Evolutionary conservation across 2,329 filamentous ascomycete species (phyloP), one percentile per base, ranked within the genome.

Genomic region (Aureobasidium vineae): DNA sequence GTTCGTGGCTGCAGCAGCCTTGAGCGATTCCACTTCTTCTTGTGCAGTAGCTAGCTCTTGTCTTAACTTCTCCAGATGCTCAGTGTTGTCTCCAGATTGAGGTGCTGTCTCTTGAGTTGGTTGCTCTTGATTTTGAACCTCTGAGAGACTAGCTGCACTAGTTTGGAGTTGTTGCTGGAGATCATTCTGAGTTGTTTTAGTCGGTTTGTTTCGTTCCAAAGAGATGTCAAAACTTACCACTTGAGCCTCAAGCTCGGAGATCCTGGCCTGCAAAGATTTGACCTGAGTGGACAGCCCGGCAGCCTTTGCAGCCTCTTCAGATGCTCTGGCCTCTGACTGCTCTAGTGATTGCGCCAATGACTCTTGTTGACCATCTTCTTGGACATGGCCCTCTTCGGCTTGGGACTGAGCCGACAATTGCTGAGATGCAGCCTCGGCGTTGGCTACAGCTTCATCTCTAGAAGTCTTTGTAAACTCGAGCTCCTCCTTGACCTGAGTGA

Each of bases 161-260:
- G 50, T 36, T n/a, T 65, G 45, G 23, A 70, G 67, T 16, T 52
- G 53, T 36, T 64, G 61, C 28, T 68, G 53, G 40, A 68, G 67
- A 21, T 68, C 65, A 15, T 47, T 63, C 67, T 69, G 36, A 15
- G 43, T 13, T 10, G 2, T 19, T n/a, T 60, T 43, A 68, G 49
- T 60, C 7, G 10, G 19, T 26, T 65, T 43, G 16, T 47, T 49
- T 36, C 21, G n/a, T 36, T 6, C 4, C 50, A 21, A 21, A 21
- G 19, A 36, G n/a, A 13, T 21, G 13, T 13, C 8, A 26, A 28
- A 10, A 66, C 67, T 68, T 59, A 68, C 66, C 13, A 81, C 84
- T 75, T 88, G 89, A 16, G 81, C 79, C 73, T 92, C 88, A 54
- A 85, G 84, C 70, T 89, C 87, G 3, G 83, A 81, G 10, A 89